Conservation (phyloP, 805 yeast species). For the Myxozyma mucilagina region DNA sequence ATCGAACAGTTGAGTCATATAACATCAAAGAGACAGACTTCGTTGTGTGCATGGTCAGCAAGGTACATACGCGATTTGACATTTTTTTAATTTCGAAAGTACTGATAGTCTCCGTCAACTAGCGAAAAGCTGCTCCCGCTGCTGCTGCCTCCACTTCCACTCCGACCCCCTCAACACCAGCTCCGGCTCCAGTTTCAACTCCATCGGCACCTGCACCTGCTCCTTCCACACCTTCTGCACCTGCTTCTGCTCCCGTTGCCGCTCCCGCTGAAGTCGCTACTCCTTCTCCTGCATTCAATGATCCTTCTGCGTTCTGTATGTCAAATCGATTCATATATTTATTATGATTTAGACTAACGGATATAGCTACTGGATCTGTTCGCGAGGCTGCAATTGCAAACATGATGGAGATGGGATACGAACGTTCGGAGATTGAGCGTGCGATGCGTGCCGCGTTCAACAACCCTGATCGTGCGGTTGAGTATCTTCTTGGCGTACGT, state of each 20-base stretch:
- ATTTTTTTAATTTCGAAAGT: not conserved
- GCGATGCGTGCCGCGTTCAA: slow-evolving; percentile 95
- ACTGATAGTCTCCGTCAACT: not conserved
- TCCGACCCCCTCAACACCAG: slow-evolving; percentile 11
- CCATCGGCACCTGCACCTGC: slow-evolving; percentile 30
- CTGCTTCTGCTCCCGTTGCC: slow-evolving; percentile 33
- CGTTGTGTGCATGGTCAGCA: slow-evolving; percentile 86
- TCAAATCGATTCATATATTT: slow-evolving; percentile 33
- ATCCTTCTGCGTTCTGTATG: slow-evolving; percentile 41
- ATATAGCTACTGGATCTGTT: slow-evolving; percentile 65
- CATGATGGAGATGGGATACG: slow-evolving; percentile 96
- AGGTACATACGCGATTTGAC: slow-evolving; percentile 33
- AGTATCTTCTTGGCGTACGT: slow-evolving; percentile 67
- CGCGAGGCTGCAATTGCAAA: slow-evolving; percentile 76
- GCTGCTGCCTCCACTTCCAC: slow-evolving; percentile 31
- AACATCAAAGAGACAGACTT: slow-evolving; percentile 81
- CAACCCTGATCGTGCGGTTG: slow-evolving; percentile 98
- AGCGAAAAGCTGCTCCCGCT: slow-evolving; percentile 23
- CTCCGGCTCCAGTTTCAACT: slow-evolving; percentile 31
- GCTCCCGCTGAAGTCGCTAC: slow-evolving; percentile 34
- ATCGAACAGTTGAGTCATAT: slow-evolving; percentile 66
- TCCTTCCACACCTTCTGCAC: slow-evolving; percentile 23
- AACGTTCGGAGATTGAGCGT: slow-evolving; percentile 78
- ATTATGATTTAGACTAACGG: not conserved
- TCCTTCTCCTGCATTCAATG: slow-evolving; percentile 36